These are phyloP conservation scores for Wickerhamiella occidentalis DNA, from an alignment of 805 yeast genomes.

Conservation along the genomic window DNA sequence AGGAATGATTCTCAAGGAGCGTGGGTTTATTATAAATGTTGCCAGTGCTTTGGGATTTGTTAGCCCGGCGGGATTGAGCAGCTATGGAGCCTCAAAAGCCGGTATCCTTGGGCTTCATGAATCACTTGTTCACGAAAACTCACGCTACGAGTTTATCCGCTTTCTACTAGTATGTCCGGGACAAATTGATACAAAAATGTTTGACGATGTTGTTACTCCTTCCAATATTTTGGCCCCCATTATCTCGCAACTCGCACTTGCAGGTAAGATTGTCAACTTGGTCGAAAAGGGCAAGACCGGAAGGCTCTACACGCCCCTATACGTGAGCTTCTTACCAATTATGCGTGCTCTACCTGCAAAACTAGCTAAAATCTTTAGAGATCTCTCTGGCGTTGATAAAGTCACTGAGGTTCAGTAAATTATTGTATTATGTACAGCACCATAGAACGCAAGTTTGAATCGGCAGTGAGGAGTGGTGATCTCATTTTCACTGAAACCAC, in stretches of 20 bases:
- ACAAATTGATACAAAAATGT: constrained; percentile 66
- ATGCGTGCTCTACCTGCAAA: constrained; percentile 61
- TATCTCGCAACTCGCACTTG: constrained; percentile 55
- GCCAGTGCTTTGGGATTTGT: constrained; percentile 78
- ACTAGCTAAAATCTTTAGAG: constrained; percentile 41
- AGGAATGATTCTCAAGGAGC: constrained; percentile 42
- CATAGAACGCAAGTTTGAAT: constrained; percentile 29
- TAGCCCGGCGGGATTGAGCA: constrained; percentile 66
- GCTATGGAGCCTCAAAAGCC: constrained; percentile 85
- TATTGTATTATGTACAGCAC: constrained; percentile 17
- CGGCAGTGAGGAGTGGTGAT: constrained; percentile 37
- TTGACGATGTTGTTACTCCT: constrained; percentile 62
- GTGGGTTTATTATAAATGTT: constrained; percentile 71
- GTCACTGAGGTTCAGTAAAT: constrained; percentile 15
- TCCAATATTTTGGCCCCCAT: constrained; percentile 70
- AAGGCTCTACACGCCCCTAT: constrained; percentile 59
- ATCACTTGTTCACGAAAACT: constrained; percentile 55
- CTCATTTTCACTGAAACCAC: constrained; percentile 43
- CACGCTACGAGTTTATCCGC: constrained; percentile 41
- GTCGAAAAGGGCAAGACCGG: constrained; percentile 52
- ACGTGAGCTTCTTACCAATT: constrained; percentile 62
- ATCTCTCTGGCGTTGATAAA: constrained; percentile 56
- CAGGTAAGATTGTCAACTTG: constrained; percentile 43
- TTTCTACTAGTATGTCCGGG: constrained; percentile 80
- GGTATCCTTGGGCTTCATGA: constrained; percentile 79